phyloP scores from a whole-genome alignment of 2,329 filamentous ascomycete species.

The Monosporascus sp. region DNA sequence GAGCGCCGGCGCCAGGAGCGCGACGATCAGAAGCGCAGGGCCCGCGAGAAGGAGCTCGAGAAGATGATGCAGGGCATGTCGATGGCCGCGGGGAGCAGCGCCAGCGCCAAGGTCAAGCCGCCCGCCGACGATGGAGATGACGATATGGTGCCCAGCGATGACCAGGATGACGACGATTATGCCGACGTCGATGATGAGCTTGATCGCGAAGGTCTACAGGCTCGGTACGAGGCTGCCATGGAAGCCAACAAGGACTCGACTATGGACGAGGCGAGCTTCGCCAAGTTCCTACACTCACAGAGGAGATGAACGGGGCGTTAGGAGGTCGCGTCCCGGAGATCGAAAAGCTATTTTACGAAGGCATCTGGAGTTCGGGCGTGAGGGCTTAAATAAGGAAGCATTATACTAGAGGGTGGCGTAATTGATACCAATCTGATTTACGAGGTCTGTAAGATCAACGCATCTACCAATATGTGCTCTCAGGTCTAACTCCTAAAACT shows the following conservation, averaged over 20 bases:
- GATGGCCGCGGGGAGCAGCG: conserved; percentile 30
- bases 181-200: conserved; percentile 55
- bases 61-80: conserved; percentile 94
- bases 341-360: not conserved
- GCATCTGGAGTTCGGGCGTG: not conserved
- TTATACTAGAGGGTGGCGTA: not conserved
- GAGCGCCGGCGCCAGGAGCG: conserved; percentile 71
- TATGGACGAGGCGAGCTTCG: conserved; percentile 55
- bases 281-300: conserved; percentile 52
- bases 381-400: not conserved
- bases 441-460: not conserved
- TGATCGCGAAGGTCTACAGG: conserved; percentile 62
- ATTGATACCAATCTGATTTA: not conserved
- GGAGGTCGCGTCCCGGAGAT: not conserved
- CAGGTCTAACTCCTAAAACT: not conserved
- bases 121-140: conserved; percentile 44
- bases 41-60: conserved; percentile 75
- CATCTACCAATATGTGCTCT: not conserved
- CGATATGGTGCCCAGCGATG: conserved; percentile 42
- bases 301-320: conserved; percentile 13
- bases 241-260: conserved; percentile 49
- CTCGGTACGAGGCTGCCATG: conserved; percentile 73
- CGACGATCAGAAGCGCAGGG: conserved; percentile 66
- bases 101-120: conserved; percentile 27
- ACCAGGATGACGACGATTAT: conserved; percentile 55